Base-by-base conservation (phyloP, 495 filamentous ascomycete species). In the Cercophora samala region DNA sequence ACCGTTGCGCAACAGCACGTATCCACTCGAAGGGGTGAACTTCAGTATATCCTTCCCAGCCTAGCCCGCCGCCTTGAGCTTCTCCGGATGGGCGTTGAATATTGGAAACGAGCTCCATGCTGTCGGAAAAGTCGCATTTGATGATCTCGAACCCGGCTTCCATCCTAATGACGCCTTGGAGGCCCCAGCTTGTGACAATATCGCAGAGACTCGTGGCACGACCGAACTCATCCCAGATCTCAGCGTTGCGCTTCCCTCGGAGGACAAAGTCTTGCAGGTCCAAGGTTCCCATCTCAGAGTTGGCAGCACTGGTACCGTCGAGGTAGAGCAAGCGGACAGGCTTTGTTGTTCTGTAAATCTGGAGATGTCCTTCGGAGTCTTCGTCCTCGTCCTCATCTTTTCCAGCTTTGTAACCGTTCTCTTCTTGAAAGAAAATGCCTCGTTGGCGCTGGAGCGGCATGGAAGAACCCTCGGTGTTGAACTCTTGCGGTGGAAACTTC, bases 141-240 rank as follows among this genome's bases (percentile, higher is more conserved):
- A 91, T 88, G 53, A 91, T 77, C 74, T 90, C 89, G 63, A 90
- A 90, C 0, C 89, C 89, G 26, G 83, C 84, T 67, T 91, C 89
- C 85, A 89, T 89, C 18, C 88, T 82, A 1, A 91, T 69, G 21
- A 90, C 68, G 0, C 89, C 89, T 60, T 89, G 83, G 53, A 90
- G 79, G 0, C 80, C 75, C 83, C 82, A 89, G 13, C 79, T 63
- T 5, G 76, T 73, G 0, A 80, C 80, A 42, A 89, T 70, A 9
- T 72, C 71, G 70, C 89, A 90, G 1, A 88, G 72, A 0, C 76
- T 69, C 1, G 67, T 32, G 0, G 87, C 88, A 1, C 88, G 78
- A 8, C 64, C 63, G 17, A 29, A 64, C 60, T 90, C 88, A 18
- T 66, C 56, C 25, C 9, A 15, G 8, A 69, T 59, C 0, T 11